Evolutionary conservation across 139 green algal species (phyloP), one percentile per base, ranked within the genome.

Genomic region (Volvox africanus): DNA sequence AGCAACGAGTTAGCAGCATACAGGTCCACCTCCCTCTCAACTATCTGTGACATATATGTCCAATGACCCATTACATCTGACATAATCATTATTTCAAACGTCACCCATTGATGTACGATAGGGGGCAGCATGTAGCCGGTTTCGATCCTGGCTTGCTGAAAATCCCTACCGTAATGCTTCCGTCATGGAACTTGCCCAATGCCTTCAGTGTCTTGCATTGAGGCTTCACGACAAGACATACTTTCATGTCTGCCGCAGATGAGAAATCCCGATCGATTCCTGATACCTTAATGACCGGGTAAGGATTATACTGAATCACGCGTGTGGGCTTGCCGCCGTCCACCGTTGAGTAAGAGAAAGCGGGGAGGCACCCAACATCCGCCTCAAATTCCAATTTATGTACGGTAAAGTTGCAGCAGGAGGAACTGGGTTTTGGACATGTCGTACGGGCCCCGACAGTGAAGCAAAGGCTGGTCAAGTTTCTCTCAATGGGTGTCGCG

Each of bases 371-470:
- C 3, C 0, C 30, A 28, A 50, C 30, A 32, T 89, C 84, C 26
- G 69, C 87, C 22, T 92, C 75, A 35, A 93, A 85, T 73, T 93
- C 91, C 24, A 93, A 24, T 86, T 93, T 92, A 65, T 92, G 81
- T 0, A 92, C 50, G 21, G 82, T 79, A 32, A 92, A 88, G 22
- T 76, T n/a, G 67, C 80, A 86, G 80, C 88, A 92, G 21, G 26
- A 13, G 22, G 67, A 81, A 12, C 81, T 81, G 35, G 67, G 36
- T 17, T 55, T 32, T 0, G 26, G 17, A 69, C 84, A 89, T 1
- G 30, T 17, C 67, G 35, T 6, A 12, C 13, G 26, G 28, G 68
- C n/a, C 24, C 16, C 61, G 17, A 91, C 55, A 20, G 36, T 79
- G 87, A 91, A 91, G 87, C 87, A 91, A 6, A 86, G 75, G 13